Evolutionary conservation across 2,329 filamentous ascomycete genomes (phyloP).

Genomic region (Fusarium hostae): DNA sequence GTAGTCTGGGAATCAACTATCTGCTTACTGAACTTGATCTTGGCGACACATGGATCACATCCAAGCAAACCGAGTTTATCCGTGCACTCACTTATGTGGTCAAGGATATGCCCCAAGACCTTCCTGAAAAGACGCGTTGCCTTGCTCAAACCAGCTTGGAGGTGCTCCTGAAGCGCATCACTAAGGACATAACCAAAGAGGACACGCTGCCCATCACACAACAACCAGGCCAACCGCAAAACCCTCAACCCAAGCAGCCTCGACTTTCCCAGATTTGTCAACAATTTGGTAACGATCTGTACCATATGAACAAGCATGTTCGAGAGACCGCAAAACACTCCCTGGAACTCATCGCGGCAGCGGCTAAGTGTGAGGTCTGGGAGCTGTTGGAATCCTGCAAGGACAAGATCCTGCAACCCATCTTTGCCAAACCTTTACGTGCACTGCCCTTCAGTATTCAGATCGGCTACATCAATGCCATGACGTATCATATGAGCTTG

Average conservation of each 20-base stretch:
- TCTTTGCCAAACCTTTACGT: conserved; percentile 93
- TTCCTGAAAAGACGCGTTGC: conserved; percentile 87
- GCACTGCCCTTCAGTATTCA: conserved; percentile 94
- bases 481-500: conserved; percentile 92
- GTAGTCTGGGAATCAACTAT: conserved; percentile 88
- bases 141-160: conserved; percentile 87
- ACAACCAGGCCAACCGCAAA: conserved; percentile 53
- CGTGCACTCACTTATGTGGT: conserved; percentile 95
- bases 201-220: conserved; percentile 62
- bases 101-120: conserved; percentile 95
- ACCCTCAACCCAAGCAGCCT: conserved; percentile 59
- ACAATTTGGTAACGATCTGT: conserved; percentile 86
- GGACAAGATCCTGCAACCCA: conserved; percentile 87
- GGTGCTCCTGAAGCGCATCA: conserved; percentile 80
- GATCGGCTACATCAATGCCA: conserved; percentile 97
- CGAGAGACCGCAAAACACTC: conserved; percentile 86
- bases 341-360: conserved; percentile 82
- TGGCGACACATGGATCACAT: conserved; percentile 83
- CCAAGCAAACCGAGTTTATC: conserved; percentile 87
- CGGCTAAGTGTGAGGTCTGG: conserved; percentile 81
- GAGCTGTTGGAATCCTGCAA: conserved; percentile 91
- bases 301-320: conserved; percentile 96
- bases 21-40: conserved; percentile 86
- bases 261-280: conserved; percentile 82
- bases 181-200: conserved; percentile 81